These are phyloP conservation scores for Beauveria asiatica DNA, from an alignment of 2,329 filamentous ascomycete genomes.

Conservation along the genomic window DNA sequence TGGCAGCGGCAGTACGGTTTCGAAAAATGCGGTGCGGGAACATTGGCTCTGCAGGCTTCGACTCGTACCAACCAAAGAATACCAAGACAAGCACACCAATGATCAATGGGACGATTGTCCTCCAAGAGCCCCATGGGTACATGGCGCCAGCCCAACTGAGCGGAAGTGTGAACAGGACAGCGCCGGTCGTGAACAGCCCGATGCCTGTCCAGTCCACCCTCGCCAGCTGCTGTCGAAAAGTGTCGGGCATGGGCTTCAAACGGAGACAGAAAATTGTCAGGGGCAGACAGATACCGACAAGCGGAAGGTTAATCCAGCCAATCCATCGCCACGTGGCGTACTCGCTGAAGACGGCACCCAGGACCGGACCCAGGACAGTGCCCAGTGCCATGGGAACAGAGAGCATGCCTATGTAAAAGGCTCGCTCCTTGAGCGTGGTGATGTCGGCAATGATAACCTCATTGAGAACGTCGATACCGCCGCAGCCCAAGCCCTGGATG, in stretches of 20 bases:
- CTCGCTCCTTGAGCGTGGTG: constrained; percentile 24
- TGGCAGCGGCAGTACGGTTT: constrained; percentile 16
- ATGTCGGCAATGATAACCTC: constrained; percentile 26
- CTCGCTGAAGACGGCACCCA: constrained; percentile 20
- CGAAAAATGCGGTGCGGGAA: constrained; percentile 25
- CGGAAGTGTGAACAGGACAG: constrained; percentile 20
- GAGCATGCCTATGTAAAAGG: constrained; percentile 20
- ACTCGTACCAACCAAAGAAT: constrained; percentile 23
- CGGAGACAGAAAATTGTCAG: constrained; percentile 19
- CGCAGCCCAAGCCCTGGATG: constrained; percentile 25
- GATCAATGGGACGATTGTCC: constrained; percentile 24
- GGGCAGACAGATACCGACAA: constrained; percentile 16
- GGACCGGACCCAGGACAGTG: constrained; percentile 17
- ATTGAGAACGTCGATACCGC: constrained; percentile 23
- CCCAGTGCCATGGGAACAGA: constrained; percentile 17
- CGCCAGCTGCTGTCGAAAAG: constrained; percentile 12
- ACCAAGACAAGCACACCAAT: constrained; percentile 21
- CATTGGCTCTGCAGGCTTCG: constrained; percentile 20
- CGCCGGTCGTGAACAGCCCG: constrained; percentile 18
- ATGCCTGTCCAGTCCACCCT: constrained; percentile 28
- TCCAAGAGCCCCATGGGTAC: constrained; percentile 25
- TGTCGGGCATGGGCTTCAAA: not conserved
- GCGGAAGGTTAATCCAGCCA: constrained; percentile 26
- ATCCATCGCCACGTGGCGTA: constrained; percentile 24
- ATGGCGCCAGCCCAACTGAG: constrained; percentile 26